Base-by-base conservation (phyloP, 2,329 filamentous ascomycete species). In the Trichoderma gracile region DNA sequence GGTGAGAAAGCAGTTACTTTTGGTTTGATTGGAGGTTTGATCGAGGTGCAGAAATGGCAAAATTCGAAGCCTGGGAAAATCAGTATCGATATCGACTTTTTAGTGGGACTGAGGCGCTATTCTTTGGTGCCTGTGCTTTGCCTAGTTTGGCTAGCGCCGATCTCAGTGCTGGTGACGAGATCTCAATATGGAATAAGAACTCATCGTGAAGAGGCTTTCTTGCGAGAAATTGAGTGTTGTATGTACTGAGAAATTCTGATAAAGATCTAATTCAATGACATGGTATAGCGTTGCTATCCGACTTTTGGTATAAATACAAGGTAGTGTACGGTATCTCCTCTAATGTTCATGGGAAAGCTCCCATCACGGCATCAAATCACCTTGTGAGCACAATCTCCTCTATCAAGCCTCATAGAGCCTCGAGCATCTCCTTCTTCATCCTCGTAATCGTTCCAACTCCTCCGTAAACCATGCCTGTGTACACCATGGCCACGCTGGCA, bases 401-500 rank as follows among this genome's bases (percentile, higher is more conserved):
- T 14, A 38, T 38, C 33, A 14, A 1, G 5, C 23, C 49, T 70
- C 69, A 72, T 69, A 79, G 68, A 67, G 74, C 72, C 64, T 79
- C 75, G 71, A 78, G 80, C 80, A 89, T 84, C 79, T 89, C 85
- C 53, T 78, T 77, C 77, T 89, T 89, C 68, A 89, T 86, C 71
- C 85, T 79, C 50, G 87, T 88, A 19, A 89, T 77, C 2, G 86
- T 89, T 19, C 87, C 87, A 1, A 84, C 80, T 14, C 87, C 87
- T 14, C 85, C 85, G 67, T 90, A 89, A 1, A 86, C 83, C 72
- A 89, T 76, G 0, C 80, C 90, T 0, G 95, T 99, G 76, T 98
- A 98, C 59, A 97, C 83, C 87, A 96, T 95, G 2, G 92, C 93
- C 15, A 96, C 88, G 70, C 89, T 94, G 0, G 95, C 95, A 9